Evolutionary conservation across 140 eudicot genomes (phyloP), one percentile per base, ranked within the genome.

Genomic region (Senecio squalidus): DNA sequence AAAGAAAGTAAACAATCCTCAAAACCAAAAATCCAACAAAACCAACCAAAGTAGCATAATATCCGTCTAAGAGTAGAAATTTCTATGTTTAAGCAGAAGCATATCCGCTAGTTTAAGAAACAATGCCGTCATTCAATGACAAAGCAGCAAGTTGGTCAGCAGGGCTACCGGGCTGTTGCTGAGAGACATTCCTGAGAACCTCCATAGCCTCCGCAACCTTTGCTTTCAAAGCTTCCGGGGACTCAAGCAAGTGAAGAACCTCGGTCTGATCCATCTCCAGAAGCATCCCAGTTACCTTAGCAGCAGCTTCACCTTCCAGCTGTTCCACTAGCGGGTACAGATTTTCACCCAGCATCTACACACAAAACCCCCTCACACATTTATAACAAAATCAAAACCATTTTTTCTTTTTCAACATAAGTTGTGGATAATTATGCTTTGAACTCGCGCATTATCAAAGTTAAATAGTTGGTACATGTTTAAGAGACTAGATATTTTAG

Each of bases 271-370:
- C 94, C 94, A 89, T 82, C 68, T 89, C 97, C 71, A 89, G 45
- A 30, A 89, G 87, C 97, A 89, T 89, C 9, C 97, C 97, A 10
- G 97, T 89, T 14, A 89, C 95, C 78, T 89, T 89, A 0, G 95
- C 95, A 6, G 97, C 95, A 21, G 76, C 67, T 30, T 82, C 85
- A 0, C 76, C 80, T 70, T 89, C 97, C 75, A 89, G 66, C 71
- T 75, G 93, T 39, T 85, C 97, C 54, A 89, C 97, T 14, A 77
- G 77, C 0, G 97, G 97, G 76, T 83, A 89, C 66, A 89, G 73
- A 60, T 78, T 82, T 55, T 89, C 97, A 36, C 97, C 97, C 89
- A 89, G 49, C 84, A 89, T 79, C 95, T 89, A 57, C 64, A 77
- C 25, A 5, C 17, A 7, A 5, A 36, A 15, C 13, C 20, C 16